Conservation (phyloP, 2,329 filamentous ascomycete genomes). For the Ophiostoma ulmi region DNA sequence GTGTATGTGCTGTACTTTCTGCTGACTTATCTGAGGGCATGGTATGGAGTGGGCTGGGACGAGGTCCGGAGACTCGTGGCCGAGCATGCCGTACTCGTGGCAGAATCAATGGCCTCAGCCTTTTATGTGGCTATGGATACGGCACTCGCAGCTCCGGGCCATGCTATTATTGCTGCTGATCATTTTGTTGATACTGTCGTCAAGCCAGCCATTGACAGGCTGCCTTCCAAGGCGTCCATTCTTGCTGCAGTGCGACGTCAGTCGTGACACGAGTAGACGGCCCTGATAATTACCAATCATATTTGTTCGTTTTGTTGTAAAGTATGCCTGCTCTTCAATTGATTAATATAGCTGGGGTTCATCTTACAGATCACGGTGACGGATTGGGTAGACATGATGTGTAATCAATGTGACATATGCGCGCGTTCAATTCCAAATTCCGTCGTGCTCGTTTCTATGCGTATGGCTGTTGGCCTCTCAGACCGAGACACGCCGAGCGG, state of each 20-base stretch:
- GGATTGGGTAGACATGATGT: constrained; percentile 5
- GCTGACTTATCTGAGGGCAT: not conserved
- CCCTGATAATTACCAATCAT: not conserved
- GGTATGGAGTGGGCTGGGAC: not conserved
- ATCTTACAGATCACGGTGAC: not conserved
- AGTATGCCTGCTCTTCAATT: not conserved
- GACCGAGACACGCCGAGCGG: not conserved
- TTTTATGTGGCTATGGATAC: not conserved
- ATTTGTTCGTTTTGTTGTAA: not conserved
- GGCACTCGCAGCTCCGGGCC: not conserved
- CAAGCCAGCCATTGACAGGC: not conserved
- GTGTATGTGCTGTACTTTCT: not conserved
- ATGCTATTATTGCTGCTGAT: not conserved
- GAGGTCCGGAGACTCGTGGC: not conserved
- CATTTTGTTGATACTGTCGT: not conserved
- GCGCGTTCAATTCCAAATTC: not conserved
- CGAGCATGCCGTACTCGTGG: not conserved
- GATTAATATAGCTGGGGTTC: not conserved
- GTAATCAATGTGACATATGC: constrained; percentile 11
- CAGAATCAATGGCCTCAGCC: not conserved
- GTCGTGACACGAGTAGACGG: not conserved
- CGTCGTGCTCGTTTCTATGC: not conserved
- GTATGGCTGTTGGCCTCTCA: not conserved
- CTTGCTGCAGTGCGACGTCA: constrained; percentile 3
- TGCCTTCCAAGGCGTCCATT: not conserved